phyloP scores from a whole-genome alignment of 2,329 filamentous ascomycete species.

The Arachnomyces sp. region DNA sequence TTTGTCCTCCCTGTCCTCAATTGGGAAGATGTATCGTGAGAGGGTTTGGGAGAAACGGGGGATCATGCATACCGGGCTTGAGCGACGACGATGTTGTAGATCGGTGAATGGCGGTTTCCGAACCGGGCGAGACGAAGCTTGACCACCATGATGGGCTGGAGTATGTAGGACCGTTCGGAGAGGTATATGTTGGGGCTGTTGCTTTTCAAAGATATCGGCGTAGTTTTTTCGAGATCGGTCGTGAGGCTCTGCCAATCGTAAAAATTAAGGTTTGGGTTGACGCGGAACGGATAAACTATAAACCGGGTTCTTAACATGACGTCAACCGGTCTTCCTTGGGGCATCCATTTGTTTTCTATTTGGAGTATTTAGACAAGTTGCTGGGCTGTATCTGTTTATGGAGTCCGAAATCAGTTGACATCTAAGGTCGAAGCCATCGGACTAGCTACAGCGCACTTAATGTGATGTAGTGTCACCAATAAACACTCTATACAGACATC shows the following conservation, averaged over 20 bases:
- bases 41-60: not conserved
- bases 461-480: too few relatives aligned
- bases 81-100: slow-evolving; percentile 96
- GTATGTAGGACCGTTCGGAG: not conserved
- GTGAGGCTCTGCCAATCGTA: too few relatives aligned
- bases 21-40: not conserved
- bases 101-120: slow-evolving; percentile 74
- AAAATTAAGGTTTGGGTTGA: too few relatives aligned
- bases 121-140: slow-evolving; percentile 91
- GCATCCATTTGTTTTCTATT: too few relatives aligned
- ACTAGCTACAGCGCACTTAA: slow-evolving; percentile 49
- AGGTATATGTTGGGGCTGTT: not conserved
- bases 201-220: not conserved
- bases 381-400: too few relatives aligned
- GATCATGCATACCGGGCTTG: slow-evolving; percentile 66
- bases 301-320: too few relatives aligned
- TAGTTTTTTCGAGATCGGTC: not conserved
- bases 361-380: too few relatives aligned
- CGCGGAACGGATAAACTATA: too few relatives aligned
- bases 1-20: not conserved
- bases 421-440: slow-evolving; percentile 66
- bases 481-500: too few relatives aligned
- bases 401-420: not conserved
- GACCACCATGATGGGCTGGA: slow-evolving; percentile 65
- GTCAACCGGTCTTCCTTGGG: too few relatives aligned